Evolutionary conservation across 2,329 filamentous ascomycete species (phyloP).

Genomic region (Phaeosphaeriaceae sp.): DNA sequence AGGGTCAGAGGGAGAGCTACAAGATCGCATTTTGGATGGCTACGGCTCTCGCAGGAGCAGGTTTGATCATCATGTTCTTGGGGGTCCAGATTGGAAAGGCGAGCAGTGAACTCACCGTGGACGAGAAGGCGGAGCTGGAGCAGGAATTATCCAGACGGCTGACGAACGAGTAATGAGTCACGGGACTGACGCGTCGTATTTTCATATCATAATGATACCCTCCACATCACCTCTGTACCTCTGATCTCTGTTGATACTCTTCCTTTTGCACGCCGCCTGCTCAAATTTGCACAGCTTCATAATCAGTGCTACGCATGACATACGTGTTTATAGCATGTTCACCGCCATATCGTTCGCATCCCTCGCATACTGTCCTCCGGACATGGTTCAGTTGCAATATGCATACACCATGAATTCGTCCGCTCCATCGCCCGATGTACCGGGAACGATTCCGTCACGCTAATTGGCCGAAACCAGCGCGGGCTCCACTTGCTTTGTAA

Average conservation of each 20-base stretch:
- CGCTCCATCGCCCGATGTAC: neutral
- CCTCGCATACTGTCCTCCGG: neutral
- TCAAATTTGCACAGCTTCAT: neutral
- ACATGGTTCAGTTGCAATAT: neutral
- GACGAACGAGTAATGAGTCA: neutral
- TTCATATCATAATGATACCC: neutral
- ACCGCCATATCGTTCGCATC: neutral
- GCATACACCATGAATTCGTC: neutral
- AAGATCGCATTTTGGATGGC: constrained; percentile 48
- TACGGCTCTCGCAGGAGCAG: constrained; percentile 35
- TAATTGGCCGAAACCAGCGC: neutral
- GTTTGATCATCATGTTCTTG: constrained; percentile 43
- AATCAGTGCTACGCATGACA: neutral
- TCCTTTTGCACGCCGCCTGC: neutral
- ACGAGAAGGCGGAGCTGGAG: constrained; percentile 41
- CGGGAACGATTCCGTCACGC: neutral
- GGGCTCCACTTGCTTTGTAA: neutral
- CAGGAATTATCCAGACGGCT: constrained; percentile 33
- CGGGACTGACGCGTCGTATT: neutral
- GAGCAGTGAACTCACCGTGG: constrained; percentile 42
- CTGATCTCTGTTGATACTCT: too few relatives aligned
- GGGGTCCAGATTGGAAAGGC: constrained; percentile 49
- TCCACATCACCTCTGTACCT: neutral
- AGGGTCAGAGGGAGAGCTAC: constrained; percentile 42
- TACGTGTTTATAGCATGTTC: neutral